Evolutionary conservation across 768 basidiomycete genomes (phyloP), one percentile per base, ranked within the genome.

Genomic region (Arthromyces matolae): DNA sequence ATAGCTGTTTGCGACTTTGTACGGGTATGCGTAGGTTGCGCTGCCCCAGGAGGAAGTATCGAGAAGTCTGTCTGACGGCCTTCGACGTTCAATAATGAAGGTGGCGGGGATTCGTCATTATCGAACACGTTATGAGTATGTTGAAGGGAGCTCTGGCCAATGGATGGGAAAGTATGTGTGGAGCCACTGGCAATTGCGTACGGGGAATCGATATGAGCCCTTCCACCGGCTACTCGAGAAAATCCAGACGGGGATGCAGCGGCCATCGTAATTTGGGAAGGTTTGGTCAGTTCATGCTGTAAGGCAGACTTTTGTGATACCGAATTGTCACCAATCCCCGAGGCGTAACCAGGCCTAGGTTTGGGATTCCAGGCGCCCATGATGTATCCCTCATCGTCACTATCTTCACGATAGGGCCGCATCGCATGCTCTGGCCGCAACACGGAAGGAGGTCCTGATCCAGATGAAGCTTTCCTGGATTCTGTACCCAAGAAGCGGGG

Each of bases 321-420:
- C 23, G 65, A 53, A 13, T 60, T 58, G 25, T 78, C 75, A 18
- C 67, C 66, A n/a, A 47, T 22, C 18, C 82, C 71, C 8, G 76
- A 66, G 18, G 61, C 45, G 59, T 81, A 80, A 0, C 78, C 77
- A 18, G 72, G 63, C 6, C 76, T 70, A 0, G 79, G 79, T 71
- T 80, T 87, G 23, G 84, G 80, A 54, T 86, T 83, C 90, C 92
- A 95, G n/a, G 94, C 90, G 33, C 84, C 86, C 91, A 97, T 95
- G 60, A 97, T 96, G 54, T 75, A 87, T 10, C 89, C 86, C 53
- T 89, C 89, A 56, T 86, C 86, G 50, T 90, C 89, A 54, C 78
- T 85, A 34, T 90, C 86, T 59, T 90, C 86, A 53, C 75, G 76
- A 61, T 89, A 89, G 23, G 86, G 88, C 37, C 78, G 75, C 51